These are phyloP conservation scores for Termitomyces titanicus DNA, from an alignment of 768 basidiomycete species.

Conservation along the genomic window DNA sequence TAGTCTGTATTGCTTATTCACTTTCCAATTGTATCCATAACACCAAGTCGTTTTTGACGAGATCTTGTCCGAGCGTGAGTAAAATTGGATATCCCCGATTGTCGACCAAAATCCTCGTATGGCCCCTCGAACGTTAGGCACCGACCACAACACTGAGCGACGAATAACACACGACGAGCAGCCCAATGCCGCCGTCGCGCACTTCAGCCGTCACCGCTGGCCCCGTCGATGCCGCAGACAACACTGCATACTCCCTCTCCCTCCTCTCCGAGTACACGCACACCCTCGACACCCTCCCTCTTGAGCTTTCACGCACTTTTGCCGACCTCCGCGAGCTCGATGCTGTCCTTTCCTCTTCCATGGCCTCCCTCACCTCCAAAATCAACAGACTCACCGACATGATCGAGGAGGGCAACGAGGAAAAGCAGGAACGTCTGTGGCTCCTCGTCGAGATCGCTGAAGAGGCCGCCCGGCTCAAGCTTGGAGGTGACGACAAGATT, in stretches of 20 bases:
- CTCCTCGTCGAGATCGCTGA: conserved; percentile 92
- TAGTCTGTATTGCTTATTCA: conserved; percentile 15
- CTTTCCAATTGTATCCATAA: conserved; percentile 12
- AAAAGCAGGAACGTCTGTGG: conserved; percentile 75
- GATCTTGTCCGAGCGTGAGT: conserved; percentile 16
- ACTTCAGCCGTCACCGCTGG: conserved; percentile 18
- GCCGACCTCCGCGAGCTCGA: conserved; percentile 98
- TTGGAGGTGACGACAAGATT: conserved; percentile 98
- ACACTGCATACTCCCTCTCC: conserved; percentile 58
- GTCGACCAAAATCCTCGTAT: not conserved
- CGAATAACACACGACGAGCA: not conserved
- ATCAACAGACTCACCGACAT: conserved; percentile 71
- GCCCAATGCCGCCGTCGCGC: conserved; percentile 35
- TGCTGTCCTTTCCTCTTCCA: conserved; percentile 90
- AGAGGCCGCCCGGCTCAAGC: conserved; percentile 85
- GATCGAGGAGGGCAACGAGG: conserved; percentile 60
- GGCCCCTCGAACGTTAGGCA: not conserved
- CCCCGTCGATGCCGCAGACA: conserved; percentile 25
- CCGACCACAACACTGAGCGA: not conserved
- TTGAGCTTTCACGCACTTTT: conserved; percentile 91
- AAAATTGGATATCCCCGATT: conserved; percentile 18
- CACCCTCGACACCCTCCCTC: conserved; percentile 88
- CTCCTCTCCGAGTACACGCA: conserved; percentile 85
- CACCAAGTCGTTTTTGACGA: not conserved
- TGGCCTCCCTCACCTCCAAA: conserved; percentile 76